Conservation (phyloP, 2,329 filamentous ascomycete species). For the Dichotomopilus funicola region DNA sequence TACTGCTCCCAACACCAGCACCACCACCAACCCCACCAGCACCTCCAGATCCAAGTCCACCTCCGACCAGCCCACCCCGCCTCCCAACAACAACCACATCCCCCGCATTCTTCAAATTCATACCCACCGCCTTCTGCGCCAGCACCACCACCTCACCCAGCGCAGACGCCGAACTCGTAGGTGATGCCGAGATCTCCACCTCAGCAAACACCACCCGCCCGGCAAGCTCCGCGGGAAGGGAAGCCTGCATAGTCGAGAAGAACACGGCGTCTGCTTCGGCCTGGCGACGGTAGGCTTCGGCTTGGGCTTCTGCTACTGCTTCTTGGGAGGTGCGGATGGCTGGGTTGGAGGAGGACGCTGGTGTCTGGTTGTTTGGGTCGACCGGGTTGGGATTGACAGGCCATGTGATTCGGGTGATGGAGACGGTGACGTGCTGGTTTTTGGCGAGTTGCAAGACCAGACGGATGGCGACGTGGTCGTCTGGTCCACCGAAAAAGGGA, state of each 20-base stretch:
- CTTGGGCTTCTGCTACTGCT: not conserved
- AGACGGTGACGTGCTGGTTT: constrained; percentile 72
- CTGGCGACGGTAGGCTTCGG: constrained; percentile 24
- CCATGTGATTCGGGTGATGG: constrained; percentile 56
- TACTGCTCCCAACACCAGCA: not conserved
- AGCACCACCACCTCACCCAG: constrained; percentile 43
- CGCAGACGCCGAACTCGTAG: constrained; percentile 19
- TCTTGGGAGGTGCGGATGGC: not conserved
- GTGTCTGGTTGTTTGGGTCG: constrained; percentile 10
- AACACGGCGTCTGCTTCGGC: constrained; percentile 27
- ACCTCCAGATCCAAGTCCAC: constrained; percentile 11
- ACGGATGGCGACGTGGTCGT: constrained; percentile 73
- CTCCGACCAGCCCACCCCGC: constrained; percentile 36
- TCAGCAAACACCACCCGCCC: constrained; percentile 43
- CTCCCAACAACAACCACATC: constrained; percentile 65
- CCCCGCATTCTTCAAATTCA: constrained; percentile 57
- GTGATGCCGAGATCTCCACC: constrained; percentile 33
- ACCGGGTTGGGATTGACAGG: not conserved
- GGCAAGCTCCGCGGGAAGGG: constrained; percentile 29
- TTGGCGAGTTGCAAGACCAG: constrained; percentile 79
- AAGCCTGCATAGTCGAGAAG: constrained; percentile 30
- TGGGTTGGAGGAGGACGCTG: not conserved
- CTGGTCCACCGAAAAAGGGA: constrained; percentile 76
- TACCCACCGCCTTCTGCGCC: constrained; percentile 54
- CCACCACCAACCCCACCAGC: not conserved